These are phyloP conservation scores for Leavenworthia alabamica DNA, from an alignment of 345 rosid species.

Conservation along the genomic window DNA sequence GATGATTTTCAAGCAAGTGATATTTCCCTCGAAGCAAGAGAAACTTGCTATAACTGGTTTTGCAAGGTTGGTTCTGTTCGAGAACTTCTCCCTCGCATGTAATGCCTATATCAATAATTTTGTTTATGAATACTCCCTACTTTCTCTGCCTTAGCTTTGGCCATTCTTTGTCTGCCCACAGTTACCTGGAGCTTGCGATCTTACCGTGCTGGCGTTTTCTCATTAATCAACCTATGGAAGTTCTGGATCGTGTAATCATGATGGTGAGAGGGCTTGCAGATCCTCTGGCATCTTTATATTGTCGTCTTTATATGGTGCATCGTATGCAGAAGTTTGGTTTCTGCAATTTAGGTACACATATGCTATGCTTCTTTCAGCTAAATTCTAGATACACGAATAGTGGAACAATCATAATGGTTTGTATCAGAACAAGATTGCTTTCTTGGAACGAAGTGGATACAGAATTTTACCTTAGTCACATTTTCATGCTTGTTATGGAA, in stretches of 20 bases:
- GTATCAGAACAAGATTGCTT: not conserved
- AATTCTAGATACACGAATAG: not conserved
- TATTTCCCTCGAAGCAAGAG: conserved; percentile 68
- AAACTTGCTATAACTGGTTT: conserved; percentile 91
- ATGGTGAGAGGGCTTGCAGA: conserved; percentile 87
- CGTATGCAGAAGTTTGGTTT: conserved; percentile 57
- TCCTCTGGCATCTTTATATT: conserved; percentile 77
- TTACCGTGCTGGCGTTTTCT: conserved; percentile 90
- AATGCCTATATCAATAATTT: conserved; percentile 24
- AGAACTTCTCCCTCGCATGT: conserved; percentile 97
- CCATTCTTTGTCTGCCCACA: conserved; percentile 25
- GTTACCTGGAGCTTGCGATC: conserved; percentile 84
- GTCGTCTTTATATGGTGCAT: conserved; percentile 68
- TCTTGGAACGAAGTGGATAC: not conserved
- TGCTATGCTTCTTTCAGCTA: not conserved
- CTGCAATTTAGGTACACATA: conserved; percentile 43
- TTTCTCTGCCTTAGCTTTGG: not conserved
- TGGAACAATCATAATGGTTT: not conserved
- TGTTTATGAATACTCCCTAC: not conserved
- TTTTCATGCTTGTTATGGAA: conserved; percentile 2
- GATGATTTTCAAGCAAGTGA: conserved; percentile 62
- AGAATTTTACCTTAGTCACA: not conserved
- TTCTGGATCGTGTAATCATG: conserved; percentile 59
- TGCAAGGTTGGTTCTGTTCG: conserved; percentile 71
- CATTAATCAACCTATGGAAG: conserved; percentile 42